Evolutionary conservation across 148 eudicot species (phyloP).

Genomic region (Rhododendron ovatum): DNA sequence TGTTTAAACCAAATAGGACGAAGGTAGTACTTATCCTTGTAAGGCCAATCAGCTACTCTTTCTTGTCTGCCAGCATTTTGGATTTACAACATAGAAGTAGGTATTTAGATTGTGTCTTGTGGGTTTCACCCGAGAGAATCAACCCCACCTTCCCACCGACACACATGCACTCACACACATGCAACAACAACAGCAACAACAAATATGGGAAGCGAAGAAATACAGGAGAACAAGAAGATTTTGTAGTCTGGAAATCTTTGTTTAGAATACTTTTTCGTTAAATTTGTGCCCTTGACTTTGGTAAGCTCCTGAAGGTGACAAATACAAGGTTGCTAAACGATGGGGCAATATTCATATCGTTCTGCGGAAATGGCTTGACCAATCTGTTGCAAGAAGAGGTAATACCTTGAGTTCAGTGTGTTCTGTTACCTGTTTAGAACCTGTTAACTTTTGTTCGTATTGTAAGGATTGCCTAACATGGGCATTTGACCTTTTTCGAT

Average conservation of each 20-base stretch:
- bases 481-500: constrained; percentile 11
- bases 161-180: neutral
- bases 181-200: neutral
- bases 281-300: constrained; percentile 54
- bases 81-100: neutral
- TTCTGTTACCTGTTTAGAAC: neutral
- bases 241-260: too few relatives aligned
- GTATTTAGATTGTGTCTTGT: neutral
- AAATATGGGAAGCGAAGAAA: neutral
- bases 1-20: neutral
- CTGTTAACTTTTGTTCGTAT: neutral
- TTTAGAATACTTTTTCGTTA: neutral
- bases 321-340: constrained; percentile 81
- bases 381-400: constrained; percentile 89
- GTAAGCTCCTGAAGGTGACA: constrained; percentile 95
- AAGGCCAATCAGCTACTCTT: neutral
- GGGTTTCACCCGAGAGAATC: neutral
- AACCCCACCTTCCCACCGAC: neutral
- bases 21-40: neutral
- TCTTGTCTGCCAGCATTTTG: neutral
- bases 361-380: constrained; percentile 82
- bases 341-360: constrained; percentile 81
- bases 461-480: neutral
- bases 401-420: constrained; percentile 10
- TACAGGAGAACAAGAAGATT: neutral